These are phyloP conservation scores for Davidsoniella neocaledoniae DNA, from an alignment of 2,329 filamentous ascomycete species.

Conservation along the genomic window DNA sequence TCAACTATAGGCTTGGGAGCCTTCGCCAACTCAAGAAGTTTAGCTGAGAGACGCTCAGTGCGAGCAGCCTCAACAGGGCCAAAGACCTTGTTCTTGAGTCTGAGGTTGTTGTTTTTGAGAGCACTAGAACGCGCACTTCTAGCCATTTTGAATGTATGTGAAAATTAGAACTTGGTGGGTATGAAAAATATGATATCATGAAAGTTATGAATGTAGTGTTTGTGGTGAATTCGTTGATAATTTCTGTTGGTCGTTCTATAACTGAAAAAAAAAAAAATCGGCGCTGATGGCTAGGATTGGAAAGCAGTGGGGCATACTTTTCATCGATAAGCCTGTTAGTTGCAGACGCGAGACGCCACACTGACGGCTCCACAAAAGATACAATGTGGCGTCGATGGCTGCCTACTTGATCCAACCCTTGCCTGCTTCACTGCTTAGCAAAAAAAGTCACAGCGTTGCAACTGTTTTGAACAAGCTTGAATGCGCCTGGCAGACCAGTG, in stretches of 20 bases:
- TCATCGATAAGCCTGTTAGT: slow-evolving; percentile 7
- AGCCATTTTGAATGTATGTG: slow-evolving; percentile 45
- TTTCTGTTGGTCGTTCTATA: background rate
- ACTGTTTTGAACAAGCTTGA: too few species aligned
- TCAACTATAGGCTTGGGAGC: slow-evolving; percentile 51
- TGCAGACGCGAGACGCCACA: background rate
- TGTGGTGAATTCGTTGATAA: slow-evolving; percentile 1
- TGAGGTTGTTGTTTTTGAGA: slow-evolving; percentile 68
- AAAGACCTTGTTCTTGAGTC: slow-evolving; percentile 67
- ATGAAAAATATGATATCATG: background rate
- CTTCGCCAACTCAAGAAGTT: slow-evolving; percentile 63
- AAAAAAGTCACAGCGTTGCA: too few species aligned
- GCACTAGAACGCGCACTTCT: slow-evolving; percentile 68
- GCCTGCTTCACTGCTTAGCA: too few species aligned
- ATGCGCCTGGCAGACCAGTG: too few species aligned
- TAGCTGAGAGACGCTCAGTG: slow-evolving; percentile 68
- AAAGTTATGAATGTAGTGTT: background rate
- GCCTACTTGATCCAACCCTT: too few species aligned
- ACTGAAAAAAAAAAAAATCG: slow-evolving; percentile 15
- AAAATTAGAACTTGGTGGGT: background rate
- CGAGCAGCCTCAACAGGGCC: slow-evolving; percentile 66
- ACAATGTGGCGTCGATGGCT: too few species aligned
- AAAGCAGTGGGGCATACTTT: slow-evolving; percentile 7
- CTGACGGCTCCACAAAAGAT: background rate
- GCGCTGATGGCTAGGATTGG: slow-evolving; percentile 9